phyloP scores from a whole-genome alignment of 2,329 filamentous ascomycete species.

The Daldinia sp. region DNA sequence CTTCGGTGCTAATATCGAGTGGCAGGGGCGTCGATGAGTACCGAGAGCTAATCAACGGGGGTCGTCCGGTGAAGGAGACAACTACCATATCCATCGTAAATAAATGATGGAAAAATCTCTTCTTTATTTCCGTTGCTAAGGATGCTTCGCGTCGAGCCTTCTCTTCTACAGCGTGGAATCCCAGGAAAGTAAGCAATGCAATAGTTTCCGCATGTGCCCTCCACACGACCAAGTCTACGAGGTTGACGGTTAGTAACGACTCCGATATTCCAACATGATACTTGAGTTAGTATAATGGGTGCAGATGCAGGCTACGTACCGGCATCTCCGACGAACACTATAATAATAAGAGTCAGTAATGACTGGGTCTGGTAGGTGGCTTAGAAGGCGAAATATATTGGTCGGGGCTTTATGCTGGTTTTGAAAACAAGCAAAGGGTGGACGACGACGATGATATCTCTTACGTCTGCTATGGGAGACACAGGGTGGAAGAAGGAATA shows the following conservation, averaged over 20 bases:
- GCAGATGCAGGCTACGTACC: constrained; percentile 37
- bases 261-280: not conserved
- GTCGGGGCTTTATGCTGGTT: too few relatives aligned
- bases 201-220: constrained; percentile 46
- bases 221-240: constrained; percentile 47
- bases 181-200: constrained; percentile 59
- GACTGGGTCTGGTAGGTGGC: not conserved
- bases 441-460: too few relatives aligned
- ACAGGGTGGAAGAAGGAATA: not conserved
- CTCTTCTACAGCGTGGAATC: constrained; percentile 59
- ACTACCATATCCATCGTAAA: constrained; percentile 55
- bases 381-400: not conserved
- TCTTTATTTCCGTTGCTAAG: constrained; percentile 47
- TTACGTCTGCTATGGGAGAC: not conserved
- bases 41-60: constrained; percentile 54
- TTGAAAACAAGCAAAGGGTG: too few relatives aligned
- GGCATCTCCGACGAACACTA: constrained; percentile 44
- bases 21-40: constrained; percentile 57
- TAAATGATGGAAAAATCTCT: constrained; percentile 51
- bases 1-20: constrained; percentile 55
- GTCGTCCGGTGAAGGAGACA: constrained; percentile 58
- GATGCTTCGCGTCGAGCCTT: constrained; percentile 39
- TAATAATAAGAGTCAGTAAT: not conserved
- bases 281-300: not conserved
- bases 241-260: constrained; percentile 20